phyloP scores from a whole-genome alignment of 768 basidiomycete species.

The Xerocomellus dryophilus region DNA sequence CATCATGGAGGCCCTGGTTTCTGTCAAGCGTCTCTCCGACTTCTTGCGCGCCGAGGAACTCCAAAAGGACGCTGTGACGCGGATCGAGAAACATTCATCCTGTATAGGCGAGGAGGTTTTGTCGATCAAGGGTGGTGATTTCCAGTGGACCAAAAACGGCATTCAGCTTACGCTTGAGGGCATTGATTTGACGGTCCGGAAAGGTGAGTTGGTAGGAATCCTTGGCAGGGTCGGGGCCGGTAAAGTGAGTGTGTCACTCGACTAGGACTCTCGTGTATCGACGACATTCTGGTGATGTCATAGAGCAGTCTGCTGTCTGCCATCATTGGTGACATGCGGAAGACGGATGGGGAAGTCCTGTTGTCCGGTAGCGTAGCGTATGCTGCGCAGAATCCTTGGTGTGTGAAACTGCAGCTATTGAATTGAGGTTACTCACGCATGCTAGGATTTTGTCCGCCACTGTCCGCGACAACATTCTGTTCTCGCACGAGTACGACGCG shows the following conservation, averaged over 20 bases:
- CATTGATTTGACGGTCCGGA: constrained; percentile 68
- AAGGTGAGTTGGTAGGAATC: constrained; percentile 81
- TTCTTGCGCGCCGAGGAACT: constrained; percentile 81
- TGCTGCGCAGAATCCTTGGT: constrained; percentile 87
- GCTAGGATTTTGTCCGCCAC: constrained; percentile 78
- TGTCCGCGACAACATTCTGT: constrained; percentile 86
- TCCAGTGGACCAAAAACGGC: constrained; percentile 64
- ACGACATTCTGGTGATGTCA: neutral
- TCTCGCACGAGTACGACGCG: constrained; percentile 86
- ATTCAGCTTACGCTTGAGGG: constrained; percentile 66
- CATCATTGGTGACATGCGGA: constrained; percentile 83
- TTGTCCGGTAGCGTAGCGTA: constrained; percentile 74
- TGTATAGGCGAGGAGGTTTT: constrained; percentile 62
- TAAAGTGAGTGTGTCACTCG: constrained; percentile 49
- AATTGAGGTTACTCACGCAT: neutral
- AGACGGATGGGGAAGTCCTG: constrained; percentile 66
- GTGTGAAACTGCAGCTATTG: constrained; percentile 11
- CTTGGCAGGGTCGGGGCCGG: constrained; percentile 91
- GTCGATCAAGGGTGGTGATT: constrained; percentile 70
- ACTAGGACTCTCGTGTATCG: neutral
- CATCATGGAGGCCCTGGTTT: constrained; percentile 83
- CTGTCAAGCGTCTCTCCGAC: constrained; percentile 67
- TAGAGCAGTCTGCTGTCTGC: constrained; percentile 74
- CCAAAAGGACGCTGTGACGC: constrained; percentile 67
- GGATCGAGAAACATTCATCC: constrained; percentile 42